Base-by-base conservation (phyloP, 164 flowering plant species). In the Sedum album region DNA sequence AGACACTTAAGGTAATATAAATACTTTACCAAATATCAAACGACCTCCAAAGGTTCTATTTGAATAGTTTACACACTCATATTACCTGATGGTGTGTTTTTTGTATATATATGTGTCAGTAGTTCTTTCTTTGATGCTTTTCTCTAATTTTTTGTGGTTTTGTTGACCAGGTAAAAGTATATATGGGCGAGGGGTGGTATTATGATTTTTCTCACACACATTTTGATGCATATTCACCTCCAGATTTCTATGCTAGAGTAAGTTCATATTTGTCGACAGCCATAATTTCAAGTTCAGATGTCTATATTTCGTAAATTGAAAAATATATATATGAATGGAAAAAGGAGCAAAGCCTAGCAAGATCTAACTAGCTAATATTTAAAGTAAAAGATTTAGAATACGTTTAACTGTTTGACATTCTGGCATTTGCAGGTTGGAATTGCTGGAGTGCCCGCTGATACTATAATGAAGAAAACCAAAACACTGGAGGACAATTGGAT, bases 161-260 rank as follows among this genome's bases (percentile, higher is more conserved):
- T 57, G 2, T 46, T 73, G 41, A 73, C 42, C 71, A 87, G 88
- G 88, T 88, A 60, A 83, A 74, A 66, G 79, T 88, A 28, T 88
- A 72, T 31, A 86, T 88, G 93, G 93, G 93, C 14, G 90, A 88
- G 74, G 93, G 93, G 67, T 86, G 93, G 90, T 74, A 84, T 60
- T 73, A 53, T 41, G 88, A 86, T 68, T 88, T 88, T 71, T 15
- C 25, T 0, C 86, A 69, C 69, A 83, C 88, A 1, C 90, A 88
- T 66, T 88, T 84, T 42, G 90, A 88, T 75, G 69, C 75, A 18
- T 88, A 73, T 68, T 86, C 93, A 31, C 93, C 90, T 26, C 90
- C 93, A 41, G 90, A 88, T 70, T 88, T 88, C 60, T 88, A 86
- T 71, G 69, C 84, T 35, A 78, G 84, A 80, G 90, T 88, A 76